phyloP scores from a whole-genome alignment of 305 asterid genomes.

The Salvia sclarea region DNA sequence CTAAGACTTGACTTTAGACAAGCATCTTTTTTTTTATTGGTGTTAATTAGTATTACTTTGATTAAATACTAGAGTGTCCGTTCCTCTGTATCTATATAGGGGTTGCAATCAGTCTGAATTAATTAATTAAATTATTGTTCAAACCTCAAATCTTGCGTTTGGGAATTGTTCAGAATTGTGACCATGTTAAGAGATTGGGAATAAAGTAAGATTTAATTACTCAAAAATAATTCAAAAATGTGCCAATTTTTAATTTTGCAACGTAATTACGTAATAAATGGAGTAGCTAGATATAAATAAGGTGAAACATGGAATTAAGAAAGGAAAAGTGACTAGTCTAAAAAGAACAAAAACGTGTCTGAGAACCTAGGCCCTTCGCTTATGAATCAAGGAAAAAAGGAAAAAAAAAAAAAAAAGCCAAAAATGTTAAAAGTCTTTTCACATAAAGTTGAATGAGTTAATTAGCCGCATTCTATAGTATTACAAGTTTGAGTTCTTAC shows the following conservation, averaged over 20 bases:
- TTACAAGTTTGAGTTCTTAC: no score
- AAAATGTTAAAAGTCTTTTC: background rate
- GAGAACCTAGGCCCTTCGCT: no score
- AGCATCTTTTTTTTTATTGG: background rate
- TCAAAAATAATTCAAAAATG: no score
- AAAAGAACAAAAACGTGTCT: background rate
- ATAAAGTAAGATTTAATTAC: no score
- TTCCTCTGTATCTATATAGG: background rate
- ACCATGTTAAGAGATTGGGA: background rate
- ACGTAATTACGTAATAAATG: background rate
- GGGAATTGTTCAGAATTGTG: background rate
- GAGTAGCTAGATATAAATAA: background rate
- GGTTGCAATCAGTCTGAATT: background rate
- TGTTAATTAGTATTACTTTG: background rate
- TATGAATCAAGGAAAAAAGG: background rate
- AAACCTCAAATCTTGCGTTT: background rate
- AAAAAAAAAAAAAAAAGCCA: background rate
- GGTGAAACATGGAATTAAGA: background rate
- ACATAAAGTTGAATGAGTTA: background rate
- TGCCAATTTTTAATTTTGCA: no score
- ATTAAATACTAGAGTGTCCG: background rate
- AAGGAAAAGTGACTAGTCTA: background rate
- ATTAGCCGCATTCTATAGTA: no score
- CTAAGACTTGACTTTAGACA: constrained; percentile 25
- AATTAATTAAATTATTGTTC: background rate